These are phyloP conservation scores for Raffaelea arxii DNA, from an alignment of 2,329 filamentous ascomycete genomes.

Conservation along the genomic window DNA sequence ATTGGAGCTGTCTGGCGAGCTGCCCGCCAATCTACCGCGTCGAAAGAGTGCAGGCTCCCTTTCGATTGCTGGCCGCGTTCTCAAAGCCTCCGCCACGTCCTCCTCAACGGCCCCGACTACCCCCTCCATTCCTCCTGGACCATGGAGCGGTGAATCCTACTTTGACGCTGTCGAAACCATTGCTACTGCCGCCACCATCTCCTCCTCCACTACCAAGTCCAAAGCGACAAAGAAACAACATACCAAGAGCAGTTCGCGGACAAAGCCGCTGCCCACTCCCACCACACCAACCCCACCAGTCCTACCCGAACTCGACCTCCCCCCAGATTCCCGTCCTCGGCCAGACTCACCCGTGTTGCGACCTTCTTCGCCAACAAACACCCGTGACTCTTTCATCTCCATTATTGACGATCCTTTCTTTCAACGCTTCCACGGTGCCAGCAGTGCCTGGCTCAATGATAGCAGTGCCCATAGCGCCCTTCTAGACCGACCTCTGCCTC, in stretches of 20 bases:
- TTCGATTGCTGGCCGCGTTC: conserved; percentile 1
- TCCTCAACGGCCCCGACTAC: conserved; percentile 4
- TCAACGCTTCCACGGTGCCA: conserved; percentile 32
- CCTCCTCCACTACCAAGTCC: background rate
- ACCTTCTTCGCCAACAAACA: conserved; percentile 14
- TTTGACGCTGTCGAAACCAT: conserved; percentile 8
- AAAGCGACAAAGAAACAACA: conserved; percentile 1
- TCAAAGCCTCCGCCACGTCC: background rate
- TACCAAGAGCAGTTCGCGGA: conserved; percentile 2
- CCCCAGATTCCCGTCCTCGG: too few relatives aligned
- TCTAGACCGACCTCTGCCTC: conserved; percentile 16
- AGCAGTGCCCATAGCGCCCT: conserved; percentile 1
- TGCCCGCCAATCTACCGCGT: conserved; percentile 4
- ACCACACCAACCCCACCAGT: background rate
- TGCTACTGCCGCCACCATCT: background rate
- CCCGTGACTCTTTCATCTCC: conserved; percentile 39
- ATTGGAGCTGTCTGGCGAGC: conserved; percentile 1
- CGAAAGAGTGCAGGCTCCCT: conserved; percentile 9
- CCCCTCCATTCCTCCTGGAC: conserved; percentile 5
- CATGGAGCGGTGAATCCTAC: conserved; percentile 12
- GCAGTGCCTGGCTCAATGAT: conserved; percentile 19
- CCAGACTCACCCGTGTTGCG: background rate
- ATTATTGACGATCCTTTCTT: conserved; percentile 48
- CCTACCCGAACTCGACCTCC: conserved; percentile 5
- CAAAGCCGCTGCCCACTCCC: background rate